Conservation (phyloP, 2,329 filamentous ascomycete species). For the Trichothecium roseum region DNA sequence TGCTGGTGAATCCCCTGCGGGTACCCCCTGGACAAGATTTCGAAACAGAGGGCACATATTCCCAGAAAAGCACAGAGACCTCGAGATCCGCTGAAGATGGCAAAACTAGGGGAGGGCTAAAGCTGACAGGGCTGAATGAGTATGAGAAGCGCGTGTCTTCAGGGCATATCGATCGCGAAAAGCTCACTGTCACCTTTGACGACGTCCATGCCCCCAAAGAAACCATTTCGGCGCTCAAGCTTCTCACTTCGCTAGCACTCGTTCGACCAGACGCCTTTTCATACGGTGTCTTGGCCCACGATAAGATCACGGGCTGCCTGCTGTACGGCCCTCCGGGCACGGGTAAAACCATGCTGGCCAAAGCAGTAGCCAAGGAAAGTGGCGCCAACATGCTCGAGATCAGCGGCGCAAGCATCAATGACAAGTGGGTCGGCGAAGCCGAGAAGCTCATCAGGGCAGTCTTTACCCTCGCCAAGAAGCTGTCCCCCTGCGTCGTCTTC, state of each 20-base stretch:
- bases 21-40: too few species aligned
- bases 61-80: too few species aligned
- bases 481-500: slow-evolving; percentile 88
- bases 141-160: slow-evolving; percentile 76
- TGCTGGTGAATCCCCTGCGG: too few species aligned
- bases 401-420: slow-evolving; percentile 82
- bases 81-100: too few species aligned
- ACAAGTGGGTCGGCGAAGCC: slow-evolving; percentile 92
- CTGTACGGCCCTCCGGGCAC: slow-evolving; percentile 83
- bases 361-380: slow-evolving; percentile 58
- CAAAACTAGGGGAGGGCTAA: not conserved
- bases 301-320: slow-evolving; percentile 82
- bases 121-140: slow-evolving; percentile 44
- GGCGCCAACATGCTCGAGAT: slow-evolving; percentile 74
- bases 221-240: slow-evolving; percentile 79
- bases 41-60: too few species aligned
- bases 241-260: slow-evolving; percentile 78
- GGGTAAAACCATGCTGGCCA: slow-evolving; percentile 60
- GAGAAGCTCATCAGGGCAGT: slow-evolving; percentile 94
- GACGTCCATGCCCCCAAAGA: slow-evolving; percentile 76
- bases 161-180: slow-evolving; percentile 71
- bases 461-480: slow-evolving; percentile 82
- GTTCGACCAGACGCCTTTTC: slow-evolving; percentile 88
- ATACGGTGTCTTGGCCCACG: slow-evolving; percentile 84
- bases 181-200: slow-evolving; percentile 77